Conservation (phyloP, 2,329 filamentous ascomycete species). For the Biscogniauxia sp. region DNA sequence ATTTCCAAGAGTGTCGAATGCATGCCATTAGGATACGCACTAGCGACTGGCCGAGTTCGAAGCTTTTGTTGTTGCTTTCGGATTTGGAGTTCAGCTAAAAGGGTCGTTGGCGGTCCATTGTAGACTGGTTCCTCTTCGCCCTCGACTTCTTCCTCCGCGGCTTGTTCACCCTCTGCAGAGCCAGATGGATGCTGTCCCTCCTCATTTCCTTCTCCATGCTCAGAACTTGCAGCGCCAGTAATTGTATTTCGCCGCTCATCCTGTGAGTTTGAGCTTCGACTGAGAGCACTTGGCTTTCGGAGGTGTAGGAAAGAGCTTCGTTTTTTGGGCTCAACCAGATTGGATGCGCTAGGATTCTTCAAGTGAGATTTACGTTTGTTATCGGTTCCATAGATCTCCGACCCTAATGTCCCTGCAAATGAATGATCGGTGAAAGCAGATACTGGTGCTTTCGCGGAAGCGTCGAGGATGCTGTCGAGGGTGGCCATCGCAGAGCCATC, state of each 20-base stretch:
- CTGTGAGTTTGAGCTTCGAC: slow-evolving; percentile 25
- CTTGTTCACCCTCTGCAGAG: slow-evolving; percentile 30
- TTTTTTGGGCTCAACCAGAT: slow-evolving; percentile 39
- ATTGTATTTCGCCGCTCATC: slow-evolving; percentile 22
- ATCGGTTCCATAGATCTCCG: slow-evolving; percentile 68
- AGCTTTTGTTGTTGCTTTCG: slow-evolving; percentile 86
- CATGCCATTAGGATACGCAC: slow-evolving; percentile 69
- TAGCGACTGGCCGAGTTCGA: slow-evolving; percentile 68
- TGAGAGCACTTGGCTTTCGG: slow-evolving; percentile 38
- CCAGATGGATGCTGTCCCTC: slow-evolving; percentile 25
- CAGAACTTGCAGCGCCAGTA: slow-evolving; percentile 7
- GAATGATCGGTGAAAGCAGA: slow-evolving; percentile 89
- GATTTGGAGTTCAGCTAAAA: slow-evolving; percentile 87
- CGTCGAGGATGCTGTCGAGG: slow-evolving; percentile 87
- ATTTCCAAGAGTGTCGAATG: slow-evolving; percentile 87
- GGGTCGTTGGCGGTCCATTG: slow-evolving; percentile 77
- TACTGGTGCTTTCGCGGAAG: slow-evolving; percentile 82
- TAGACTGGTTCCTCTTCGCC: slow-evolving; percentile 51
- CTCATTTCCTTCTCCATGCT: slow-evolving; percentile 22
- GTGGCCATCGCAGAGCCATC: slow-evolving; percentile 85
- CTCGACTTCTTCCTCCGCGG: slow-evolving; percentile 43
- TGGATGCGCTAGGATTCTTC: slow-evolving; percentile 24
- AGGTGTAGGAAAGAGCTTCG: slow-evolving; percentile 50
- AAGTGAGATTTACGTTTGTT: slow-evolving; percentile 48
- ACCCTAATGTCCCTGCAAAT: slow-evolving; percentile 72